phyloP scores from a whole-genome alignment of 2,329 filamentous ascomycete genomes.

The Byssothecium circinans region DNA sequence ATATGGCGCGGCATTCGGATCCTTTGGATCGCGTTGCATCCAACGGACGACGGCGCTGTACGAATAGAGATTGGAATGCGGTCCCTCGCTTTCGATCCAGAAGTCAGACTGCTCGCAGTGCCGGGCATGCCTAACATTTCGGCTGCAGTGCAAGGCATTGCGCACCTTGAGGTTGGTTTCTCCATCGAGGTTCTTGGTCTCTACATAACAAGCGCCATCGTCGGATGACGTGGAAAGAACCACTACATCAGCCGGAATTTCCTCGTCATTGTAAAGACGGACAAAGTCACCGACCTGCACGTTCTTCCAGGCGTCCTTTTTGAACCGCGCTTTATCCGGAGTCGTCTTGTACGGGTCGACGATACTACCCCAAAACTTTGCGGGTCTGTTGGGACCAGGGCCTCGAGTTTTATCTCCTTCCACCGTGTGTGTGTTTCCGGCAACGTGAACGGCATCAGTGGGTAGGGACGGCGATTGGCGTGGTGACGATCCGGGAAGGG shows the following conservation, averaged over 20 bases:
- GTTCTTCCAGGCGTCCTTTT: conserved; percentile 93
- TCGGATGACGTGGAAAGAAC: conserved; percentile 90
- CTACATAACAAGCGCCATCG: conserved; percentile 94
- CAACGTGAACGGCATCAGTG: conserved; percentile 27
- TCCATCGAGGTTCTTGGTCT: conserved; percentile 97
- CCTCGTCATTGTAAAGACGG: conserved; percentile 93
- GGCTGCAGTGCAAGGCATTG: conserved; percentile 83
- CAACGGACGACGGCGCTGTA: conserved; percentile 90
- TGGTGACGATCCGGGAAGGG: conserved; percentile 57
- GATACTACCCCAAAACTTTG: conserved; percentile 65
- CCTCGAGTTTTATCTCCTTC: conserved; percentile 32
- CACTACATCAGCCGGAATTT: conserved; percentile 89
- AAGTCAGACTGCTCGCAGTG: conserved; percentile 93
- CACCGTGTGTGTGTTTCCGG: conserved; percentile 20
- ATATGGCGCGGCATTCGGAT: conserved; percentile 63
- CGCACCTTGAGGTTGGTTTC: conserved; percentile 98
- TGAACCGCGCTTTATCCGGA: conserved; percentile 78
- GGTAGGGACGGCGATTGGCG: conserved; percentile 28
- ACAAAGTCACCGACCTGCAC: conserved; percentile 95
- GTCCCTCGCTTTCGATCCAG: conserved; percentile 82
- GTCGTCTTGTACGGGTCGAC: conserved; percentile 70
- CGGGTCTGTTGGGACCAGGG: conserved; percentile 22
- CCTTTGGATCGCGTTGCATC: conserved; percentile 70
- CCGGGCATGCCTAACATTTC: conserved; percentile 79
- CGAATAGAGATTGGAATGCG: conserved; percentile 91